Conservation (phyloP, 768 basidiomycete species). For the Hygrocybe coccinea region DNA sequence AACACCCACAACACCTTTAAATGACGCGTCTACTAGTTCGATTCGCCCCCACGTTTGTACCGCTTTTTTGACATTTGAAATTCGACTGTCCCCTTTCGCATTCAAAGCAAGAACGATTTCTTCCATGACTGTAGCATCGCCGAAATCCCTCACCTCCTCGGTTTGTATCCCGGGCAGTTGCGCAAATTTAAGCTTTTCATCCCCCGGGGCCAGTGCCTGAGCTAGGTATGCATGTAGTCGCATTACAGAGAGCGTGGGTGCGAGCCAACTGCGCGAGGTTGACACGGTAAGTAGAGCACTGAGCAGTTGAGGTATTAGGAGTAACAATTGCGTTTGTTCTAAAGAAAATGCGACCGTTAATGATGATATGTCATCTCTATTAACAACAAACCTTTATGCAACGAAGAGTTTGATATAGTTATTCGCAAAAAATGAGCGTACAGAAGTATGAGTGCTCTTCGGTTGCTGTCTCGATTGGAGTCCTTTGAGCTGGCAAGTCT, state of each 20-base stretch:
- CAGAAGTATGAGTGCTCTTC: constrained; percentile 64
- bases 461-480: constrained; percentile 37
- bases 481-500: constrained; percentile 36
- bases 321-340: constrained; percentile 72
- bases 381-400: constrained; percentile 60
- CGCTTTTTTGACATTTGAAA: constrained; percentile 55
- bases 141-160: constrained; percentile 41
- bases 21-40: constrained; percentile 75
- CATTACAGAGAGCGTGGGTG: constrained; percentile 72
- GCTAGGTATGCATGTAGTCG: constrained; percentile 76
- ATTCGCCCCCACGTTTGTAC: constrained; percentile 67
- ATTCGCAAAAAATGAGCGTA: constrained; percentile 83
- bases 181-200: constrained; percentile 47
- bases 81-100: constrained; percentile 46
- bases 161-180: constrained; percentile 74
- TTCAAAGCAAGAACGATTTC: constrained; percentile 49
- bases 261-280: constrained; percentile 84
- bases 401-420: constrained; percentile 43
- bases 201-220: constrained; percentile 72
- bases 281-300: constrained; percentile 79
- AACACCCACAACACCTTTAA: constrained; percentile 69
- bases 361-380: neutral
- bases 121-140: constrained; percentile 37
- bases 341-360: neutral
- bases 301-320: constrained; percentile 67